Conservation (phyloP, 768 basidiomycete species). For the Tricholoma sp. region DNA sequence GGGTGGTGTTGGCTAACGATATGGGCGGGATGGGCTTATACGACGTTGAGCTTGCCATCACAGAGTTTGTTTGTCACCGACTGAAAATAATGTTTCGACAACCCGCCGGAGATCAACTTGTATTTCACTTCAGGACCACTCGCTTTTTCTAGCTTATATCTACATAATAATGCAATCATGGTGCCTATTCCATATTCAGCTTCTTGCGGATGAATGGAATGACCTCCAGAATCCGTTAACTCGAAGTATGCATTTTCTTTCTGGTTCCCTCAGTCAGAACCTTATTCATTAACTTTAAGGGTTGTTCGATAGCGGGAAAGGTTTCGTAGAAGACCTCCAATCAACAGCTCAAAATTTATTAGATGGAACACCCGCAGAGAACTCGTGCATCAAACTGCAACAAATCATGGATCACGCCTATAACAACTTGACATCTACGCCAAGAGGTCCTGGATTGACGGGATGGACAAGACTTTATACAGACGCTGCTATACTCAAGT, state of each 20-base stretch:
- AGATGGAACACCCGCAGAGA: constrained; percentile 1
- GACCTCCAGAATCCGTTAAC: background rate
- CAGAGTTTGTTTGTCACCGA: background rate
- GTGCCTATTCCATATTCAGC: background rate
- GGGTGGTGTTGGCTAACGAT: constrained; percentile 29
- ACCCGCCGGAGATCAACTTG: too few relatives aligned
- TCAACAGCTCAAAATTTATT: constrained; percentile 6
- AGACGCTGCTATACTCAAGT: constrained; percentile 62
- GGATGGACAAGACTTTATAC: constrained; percentile 73
- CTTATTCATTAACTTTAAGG: background rate
- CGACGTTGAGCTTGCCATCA: background rate
- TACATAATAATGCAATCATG: background rate
- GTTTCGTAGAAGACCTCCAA: constrained; percentile 2
- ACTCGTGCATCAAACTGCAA: constrained; percentile 23
- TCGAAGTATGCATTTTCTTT: background rate
- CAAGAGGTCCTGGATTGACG: constrained; percentile 24
- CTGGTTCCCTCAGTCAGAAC: background rate
- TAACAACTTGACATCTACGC: constrained; percentile 40
- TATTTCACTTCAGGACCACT: background rate
- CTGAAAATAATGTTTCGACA: too few relatives aligned
- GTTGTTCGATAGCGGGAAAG: background rate
- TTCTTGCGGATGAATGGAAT: background rate
- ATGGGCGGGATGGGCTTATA: constrained; percentile 30
- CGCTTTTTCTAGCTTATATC: background rate
- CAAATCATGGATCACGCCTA: constrained; percentile 36